Base-by-base conservation (phyloP, 805 yeast genomes). In the Candida nitratophila region DNA sequence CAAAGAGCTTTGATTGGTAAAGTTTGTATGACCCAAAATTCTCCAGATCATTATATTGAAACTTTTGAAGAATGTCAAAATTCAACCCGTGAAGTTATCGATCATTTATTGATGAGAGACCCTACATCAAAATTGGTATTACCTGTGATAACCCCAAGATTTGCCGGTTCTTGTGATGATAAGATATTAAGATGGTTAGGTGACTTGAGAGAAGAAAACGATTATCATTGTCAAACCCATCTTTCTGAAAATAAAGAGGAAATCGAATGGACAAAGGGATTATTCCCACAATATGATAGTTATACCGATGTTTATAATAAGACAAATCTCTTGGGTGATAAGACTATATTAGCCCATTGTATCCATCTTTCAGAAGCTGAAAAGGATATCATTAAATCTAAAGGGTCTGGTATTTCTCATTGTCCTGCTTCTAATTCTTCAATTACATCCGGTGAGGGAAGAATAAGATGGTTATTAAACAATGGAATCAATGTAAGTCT, bases 371-470 rank as follows among this genome's bases (percentile, higher is more conserved):
- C 76, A 2, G 77, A 74, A 3, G 69, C 70, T 4, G 97, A 89
- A 59, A 68, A 81, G 21, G 62, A 69, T 12, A 47, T 82, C 26
- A 71, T 90, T 42, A 69, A 69, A 49, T 49, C 56, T 10, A 70
- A 71, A 30, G 64, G 74, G 3, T 66, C 85, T 30, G 90, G 96
- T 10, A 74, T 89, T 19, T 74, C 91, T 5, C 96, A 90, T 62
- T 89, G 97, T 64, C 97, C 97, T 1, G 76, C 86, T 15, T 83
- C 95, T 21, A 89, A 89, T 60, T 77, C 93, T 2, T 79, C 89
- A 21, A 70, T 89, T 43, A 80, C 93, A 1, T 81, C 91, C 8
- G 97, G 97, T 10, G 90, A 86, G 59, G 89, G 95, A 5, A 81
- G 86, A 19, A 79, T 89, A 5, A 72, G 81, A 49, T 73, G 79